Evolutionary conservation across 352 stramenopile genomes (phyloP).

Genomic region (Elongisporangium anandrum): DNA sequence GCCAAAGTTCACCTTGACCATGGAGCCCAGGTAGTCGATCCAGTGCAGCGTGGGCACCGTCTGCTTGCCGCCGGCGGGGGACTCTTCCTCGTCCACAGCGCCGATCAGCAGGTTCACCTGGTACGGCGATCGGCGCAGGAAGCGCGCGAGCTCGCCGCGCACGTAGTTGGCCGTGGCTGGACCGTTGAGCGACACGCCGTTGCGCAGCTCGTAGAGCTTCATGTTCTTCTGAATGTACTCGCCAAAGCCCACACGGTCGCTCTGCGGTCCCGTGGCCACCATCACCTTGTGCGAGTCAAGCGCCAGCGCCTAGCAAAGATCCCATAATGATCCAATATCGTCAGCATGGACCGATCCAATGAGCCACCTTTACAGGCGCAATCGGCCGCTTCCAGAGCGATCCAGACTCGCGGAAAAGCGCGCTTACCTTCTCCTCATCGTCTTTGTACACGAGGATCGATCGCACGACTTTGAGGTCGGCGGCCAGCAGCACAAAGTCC

Average conservation of each 20-base stretch:
- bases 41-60: constrained; percentile 76
- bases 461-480: constrained; percentile 86
- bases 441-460: constrained; percentile 93
- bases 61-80: constrained; percentile 19
- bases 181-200: constrained; percentile 80
- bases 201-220: constrained; percentile 89
- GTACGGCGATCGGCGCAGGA: constrained; percentile 80
- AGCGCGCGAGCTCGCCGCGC: constrained; percentile 71
- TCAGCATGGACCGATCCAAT: too few relatives aligned
- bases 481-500: constrained; percentile 89
- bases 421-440: constrained; percentile 89
- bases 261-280: constrained; percentile 68
- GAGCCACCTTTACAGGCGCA: neutral
- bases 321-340: constrained; percentile 1
- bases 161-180: constrained; percentile 83
- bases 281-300: constrained; percentile 84
- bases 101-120: constrained; percentile 85
- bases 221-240: constrained; percentile 91
- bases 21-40: constrained; percentile 85
- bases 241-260: constrained; percentile 76
- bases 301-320: constrained; percentile 46
- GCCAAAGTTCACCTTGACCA: constrained; percentile 86
- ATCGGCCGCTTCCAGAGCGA: neutral
- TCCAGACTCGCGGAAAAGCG: constrained; percentile 5
- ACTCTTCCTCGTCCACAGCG: constrained; percentile 47